These are phyloP conservation scores for Bryoerythrophyllum caledonicum DNA, from an alignment of 225 moss, liverwort and hornwort species.

Conservation along the genomic window DNA sequence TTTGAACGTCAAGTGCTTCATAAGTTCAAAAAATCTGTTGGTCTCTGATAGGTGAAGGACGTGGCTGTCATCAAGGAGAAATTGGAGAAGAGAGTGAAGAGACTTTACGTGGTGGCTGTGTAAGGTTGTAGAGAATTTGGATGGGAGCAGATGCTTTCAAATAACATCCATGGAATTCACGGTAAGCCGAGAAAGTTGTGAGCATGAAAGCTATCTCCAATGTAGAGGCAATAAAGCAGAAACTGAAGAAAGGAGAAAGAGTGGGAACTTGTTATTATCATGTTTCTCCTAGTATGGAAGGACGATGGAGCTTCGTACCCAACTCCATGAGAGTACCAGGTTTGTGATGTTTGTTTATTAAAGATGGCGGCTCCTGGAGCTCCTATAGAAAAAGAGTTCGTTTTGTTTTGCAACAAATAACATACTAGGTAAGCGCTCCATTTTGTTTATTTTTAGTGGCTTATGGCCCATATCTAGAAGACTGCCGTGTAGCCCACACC, in stretches of 20 bases:
- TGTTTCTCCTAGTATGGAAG: slow-evolving; percentile 17
- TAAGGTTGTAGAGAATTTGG: slow-evolving; percentile 22
- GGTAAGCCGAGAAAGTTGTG: neutral
- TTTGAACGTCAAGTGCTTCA: slow-evolving; percentile 10
- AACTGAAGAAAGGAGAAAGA: slow-evolving; percentile 25
- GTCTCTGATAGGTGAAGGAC: slow-evolving; percentile 51
- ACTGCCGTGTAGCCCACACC: too few relatives aligned
- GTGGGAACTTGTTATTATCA: slow-evolving; percentile 9
- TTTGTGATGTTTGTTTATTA: too few relatives aligned
- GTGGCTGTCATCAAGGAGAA: slow-evolving; percentile 55
- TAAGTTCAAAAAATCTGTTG: neutral
- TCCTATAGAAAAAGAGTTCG: too few relatives aligned
- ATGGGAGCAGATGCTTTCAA: slow-evolving; percentile 5
- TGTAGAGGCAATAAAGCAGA: slow-evolving; percentile 20
- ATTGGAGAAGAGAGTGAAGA: slow-evolving; percentile 28
- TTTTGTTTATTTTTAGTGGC: too few relatives aligned
- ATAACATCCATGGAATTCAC: slow-evolving; percentile 20
- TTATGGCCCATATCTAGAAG: too few relatives aligned
- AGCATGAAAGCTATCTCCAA: slow-evolving; percentile 14
- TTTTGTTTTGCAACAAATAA: too few relatives aligned
- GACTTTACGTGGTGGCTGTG: slow-evolving; percentile 36
- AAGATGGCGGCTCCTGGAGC: too few relatives aligned
- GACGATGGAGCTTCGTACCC: slow-evolving; percentile 10
- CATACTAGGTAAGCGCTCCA: too few relatives aligned
- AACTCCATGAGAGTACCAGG: too few relatives aligned